Evolutionary conservation across 2,329 filamentous ascomycete species (phyloP).

Genomic region (Ramichloridium luteum): DNA sequence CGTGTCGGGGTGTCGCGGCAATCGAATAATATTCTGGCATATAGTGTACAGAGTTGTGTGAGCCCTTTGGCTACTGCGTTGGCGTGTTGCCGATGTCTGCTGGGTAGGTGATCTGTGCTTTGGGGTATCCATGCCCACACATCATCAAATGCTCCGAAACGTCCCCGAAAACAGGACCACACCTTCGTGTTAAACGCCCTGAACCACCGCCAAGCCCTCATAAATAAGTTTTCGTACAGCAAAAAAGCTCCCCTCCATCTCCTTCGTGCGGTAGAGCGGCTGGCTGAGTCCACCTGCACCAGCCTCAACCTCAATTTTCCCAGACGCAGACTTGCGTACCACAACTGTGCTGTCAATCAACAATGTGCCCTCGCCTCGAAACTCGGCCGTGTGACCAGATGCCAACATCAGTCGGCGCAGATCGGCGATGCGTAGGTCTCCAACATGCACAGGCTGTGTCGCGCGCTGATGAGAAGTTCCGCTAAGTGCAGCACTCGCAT

Average conservation of each 20-base stretch:
- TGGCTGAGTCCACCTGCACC: slow-evolving; percentile 42
- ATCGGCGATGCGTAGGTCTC: slow-evolving; percentile 80
- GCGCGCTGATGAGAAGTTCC: slow-evolving; percentile 27
- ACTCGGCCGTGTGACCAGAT: slow-evolving; percentile 77
- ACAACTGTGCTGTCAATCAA: slow-evolving; percentile 80
- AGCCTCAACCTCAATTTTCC: slow-evolving; percentile 72
- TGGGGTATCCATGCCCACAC: no score
- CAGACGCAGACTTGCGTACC: slow-evolving; percentile 69
- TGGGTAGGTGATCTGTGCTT: no score
- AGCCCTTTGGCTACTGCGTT: no score
- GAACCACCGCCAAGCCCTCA: slow-evolving; percentile 82
- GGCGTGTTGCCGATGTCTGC: no score
- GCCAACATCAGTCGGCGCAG: slow-evolving; percentile 71
- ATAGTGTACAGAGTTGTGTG: no score
- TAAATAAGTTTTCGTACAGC: slow-evolving; percentile 87
- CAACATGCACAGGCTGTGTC: slow-evolving; percentile 83
- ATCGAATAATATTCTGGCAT: no score
- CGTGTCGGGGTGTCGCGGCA: no score
- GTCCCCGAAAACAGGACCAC: no score
- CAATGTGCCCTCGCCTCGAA: slow-evolving; percentile 82
- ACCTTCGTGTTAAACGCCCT: slow-evolving; percentile 40
- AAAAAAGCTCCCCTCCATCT: slow-evolving; percentile 59
- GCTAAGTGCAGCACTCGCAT: slow-evolving; percentile 55
- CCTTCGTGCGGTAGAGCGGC: slow-evolving; percentile 18
- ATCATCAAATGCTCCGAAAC: no score